Base-by-base conservation (phyloP, 768 basidiomycete genomes). In the Serendipita sp. region DNA sequence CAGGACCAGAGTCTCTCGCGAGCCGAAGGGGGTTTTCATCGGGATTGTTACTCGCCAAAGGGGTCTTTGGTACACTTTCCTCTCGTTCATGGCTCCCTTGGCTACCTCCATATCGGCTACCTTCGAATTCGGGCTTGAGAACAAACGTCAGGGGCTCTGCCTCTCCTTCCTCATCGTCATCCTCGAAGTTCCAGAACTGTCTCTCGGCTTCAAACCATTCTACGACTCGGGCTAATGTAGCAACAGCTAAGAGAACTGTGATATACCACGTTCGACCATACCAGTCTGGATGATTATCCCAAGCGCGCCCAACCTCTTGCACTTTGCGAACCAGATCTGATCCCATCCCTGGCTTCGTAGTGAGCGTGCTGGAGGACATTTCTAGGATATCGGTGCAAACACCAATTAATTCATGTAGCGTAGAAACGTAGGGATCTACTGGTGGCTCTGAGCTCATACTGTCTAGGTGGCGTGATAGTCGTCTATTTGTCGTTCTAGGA, bases 151-250 rank as follows among this genome's bases (percentile, higher is more conserved):
- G 76, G 1, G 91, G 91, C 68, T 97, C 95, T 64, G 91, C 87
- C 71, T 88, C 84, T 69, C 92, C 91, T 52, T 74, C 73, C 3
- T 77, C 73, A 71, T 91, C 90, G 71, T 94, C 89, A 27, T 53
- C 52, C 31, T 53, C 52, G 72, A 97, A 98, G 70, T 96, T 96
- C 96, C 96, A 99, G 74, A 99, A 99, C 69, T 94, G 91, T 71
- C 94, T 94, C 77, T 98, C 95, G 10, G 96, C 96, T 74, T 96
- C 94, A 92, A 93, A 97, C 95, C 96, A 99, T 71, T 97, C 96
- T 67, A 97, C 87, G 33, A 98, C 96, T 65, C 95, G 87, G 73
- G 87, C 90, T 67, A 99, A 83, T 70, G 91, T 92, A 36, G 96
- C 96, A 55, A 98, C 86, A 23, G 96, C 95, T 58, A 97, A 84